Conservation (phyloP, 2,329 filamentous ascomycete species). For the Xylaria sp. region DNA sequence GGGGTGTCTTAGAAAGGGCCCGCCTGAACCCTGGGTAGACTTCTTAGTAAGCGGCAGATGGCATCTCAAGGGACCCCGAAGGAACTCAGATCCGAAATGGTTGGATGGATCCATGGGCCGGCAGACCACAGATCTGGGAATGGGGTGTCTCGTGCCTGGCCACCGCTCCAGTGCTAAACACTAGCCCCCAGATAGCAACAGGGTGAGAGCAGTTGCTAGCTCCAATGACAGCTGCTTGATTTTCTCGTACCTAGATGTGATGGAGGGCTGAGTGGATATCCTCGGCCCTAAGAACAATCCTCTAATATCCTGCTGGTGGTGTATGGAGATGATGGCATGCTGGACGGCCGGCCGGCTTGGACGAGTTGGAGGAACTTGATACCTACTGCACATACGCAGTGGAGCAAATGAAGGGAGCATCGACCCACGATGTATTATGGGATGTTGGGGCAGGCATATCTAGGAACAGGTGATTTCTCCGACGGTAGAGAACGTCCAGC, state of each 20-base stretch:
- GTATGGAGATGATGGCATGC: constrained; percentile 6
- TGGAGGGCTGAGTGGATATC: constrained; percentile 6
- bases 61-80: constrained; percentile 9
- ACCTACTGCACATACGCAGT: too few relatives aligned
- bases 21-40: not conserved
- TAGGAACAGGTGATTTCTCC: not conserved
- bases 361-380: not conserved
- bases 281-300: not conserved
- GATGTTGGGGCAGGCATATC: not conserved
- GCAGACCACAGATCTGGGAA: not conserved
- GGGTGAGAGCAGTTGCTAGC: not conserved
- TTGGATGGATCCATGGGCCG: not conserved
- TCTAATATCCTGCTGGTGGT: constrained; percentile 4
- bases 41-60: not conserved
- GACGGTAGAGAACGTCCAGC: not conserved
- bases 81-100: constrained; percentile 31
- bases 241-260: constrained; percentile 1
- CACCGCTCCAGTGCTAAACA: not conserved
- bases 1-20: not conserved
- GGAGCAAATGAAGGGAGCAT: constrained; percentile 3
- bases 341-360: not conserved
- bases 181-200: not conserved
- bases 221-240: not conserved
- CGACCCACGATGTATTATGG: not conserved
- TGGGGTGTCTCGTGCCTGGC: not conserved